phyloP scores from a whole-genome alignment of 495 filamentous ascomycete species.

The Penicillium diatomitis region DNA sequence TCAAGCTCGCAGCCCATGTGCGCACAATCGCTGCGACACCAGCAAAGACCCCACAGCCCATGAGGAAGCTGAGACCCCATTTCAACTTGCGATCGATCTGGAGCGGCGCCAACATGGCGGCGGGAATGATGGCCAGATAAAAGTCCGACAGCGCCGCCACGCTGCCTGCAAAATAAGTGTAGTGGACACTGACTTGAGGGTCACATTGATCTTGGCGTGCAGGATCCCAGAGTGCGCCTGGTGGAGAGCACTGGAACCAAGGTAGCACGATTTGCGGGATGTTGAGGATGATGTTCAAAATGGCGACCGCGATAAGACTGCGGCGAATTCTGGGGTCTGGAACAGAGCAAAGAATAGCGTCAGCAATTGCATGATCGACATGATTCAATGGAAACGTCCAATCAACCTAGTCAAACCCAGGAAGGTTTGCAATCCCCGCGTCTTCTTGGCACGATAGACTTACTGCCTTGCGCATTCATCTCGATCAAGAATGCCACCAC shows the following conservation, averaged over 20 bases:
- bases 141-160: slow-evolving; percentile 17
- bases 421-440: too few relatives aligned
- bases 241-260: slow-evolving; percentile 20
- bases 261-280: slow-evolving; percentile 15
- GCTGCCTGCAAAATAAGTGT: slow-evolving; percentile 18
- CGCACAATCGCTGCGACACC: slow-evolving; percentile 18
- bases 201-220: slow-evolving; percentile 12
- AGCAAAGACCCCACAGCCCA: slow-evolving; percentile 19
- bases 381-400: too few relatives aligned
- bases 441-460: not conserved
- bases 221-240: slow-evolving; percentile 17
- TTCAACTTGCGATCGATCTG: slow-evolving; percentile 18
- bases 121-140: slow-evolving; percentile 17
- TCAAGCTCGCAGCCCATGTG: slow-evolving; percentile 19
- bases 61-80: slow-evolving; percentile 20
- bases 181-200: slow-evolving; percentile 16
- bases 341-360: too few relatives aligned
- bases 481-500: slow-evolving; percentile 18
- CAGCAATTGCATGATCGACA: too few relatives aligned
- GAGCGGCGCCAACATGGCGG: slow-evolving; percentile 14
- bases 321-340: slow-evolving; percentile 18
- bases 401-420: too few relatives aligned
- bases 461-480: slow-evolving; percentile 19
- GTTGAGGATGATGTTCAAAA: slow-evolving; percentile 16
- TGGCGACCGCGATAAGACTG: slow-evolving; percentile 17